A percentile compares a stretch with the other conserved stretches of the same genome.
phyloP scores from a whole-genome alignment of 371 early-diverging fungal species.

The Parasitella parasitica region DNA sequence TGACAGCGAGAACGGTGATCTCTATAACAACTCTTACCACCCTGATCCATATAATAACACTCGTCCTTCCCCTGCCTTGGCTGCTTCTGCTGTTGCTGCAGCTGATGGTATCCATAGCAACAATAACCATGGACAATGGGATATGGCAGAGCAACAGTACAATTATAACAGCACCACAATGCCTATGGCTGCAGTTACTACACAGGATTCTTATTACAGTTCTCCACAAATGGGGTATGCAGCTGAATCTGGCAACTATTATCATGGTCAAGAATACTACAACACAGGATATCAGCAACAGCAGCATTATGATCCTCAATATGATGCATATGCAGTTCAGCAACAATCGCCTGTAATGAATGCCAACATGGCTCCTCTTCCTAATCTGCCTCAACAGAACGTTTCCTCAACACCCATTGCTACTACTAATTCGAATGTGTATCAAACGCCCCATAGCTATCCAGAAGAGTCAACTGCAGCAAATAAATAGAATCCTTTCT shows the following conservation, averaged over 20 bases:
- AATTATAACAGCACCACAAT: slow-evolving; percentile 4
- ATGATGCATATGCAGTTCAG: slow-evolving; percentile 11
- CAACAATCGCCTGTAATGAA: not conserved
- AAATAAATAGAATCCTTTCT: not conserved
- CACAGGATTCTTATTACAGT: slow-evolving; percentile 17
- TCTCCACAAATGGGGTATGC: slow-evolving; percentile 17
- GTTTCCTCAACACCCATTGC: not conserved
- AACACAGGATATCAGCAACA: slow-evolving; percentile 9
- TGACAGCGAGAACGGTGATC: slow-evolving; percentile 20
- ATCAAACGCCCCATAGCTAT: slow-evolving; percentile 18
- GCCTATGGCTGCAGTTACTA: slow-evolving; percentile 10
- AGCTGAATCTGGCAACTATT: not conserved
- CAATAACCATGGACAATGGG: not conserved
- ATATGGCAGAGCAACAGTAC: slow-evolving; percentile 6
- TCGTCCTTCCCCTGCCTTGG: slow-evolving; percentile 38
- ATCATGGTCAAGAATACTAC: slow-evolving; percentile 13
- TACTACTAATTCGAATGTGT: slow-evolving; percentile 8
- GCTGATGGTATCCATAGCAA: slow-evolving; percentile 5
- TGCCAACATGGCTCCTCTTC: slow-evolving; percentile 5
- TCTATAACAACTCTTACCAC: not conserved
- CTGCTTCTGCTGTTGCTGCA: slow-evolving; percentile 26
- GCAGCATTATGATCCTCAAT: slow-evolving; percentile 10
- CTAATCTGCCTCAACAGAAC: not conserved
- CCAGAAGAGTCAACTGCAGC: not conserved
- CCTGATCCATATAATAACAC: slow-evolving; percentile 8